Evolutionary conservation across 148 eudicot species (phyloP), one percentile per base, ranked within the genome.

Genomic region (Chenopodium album): DNA sequence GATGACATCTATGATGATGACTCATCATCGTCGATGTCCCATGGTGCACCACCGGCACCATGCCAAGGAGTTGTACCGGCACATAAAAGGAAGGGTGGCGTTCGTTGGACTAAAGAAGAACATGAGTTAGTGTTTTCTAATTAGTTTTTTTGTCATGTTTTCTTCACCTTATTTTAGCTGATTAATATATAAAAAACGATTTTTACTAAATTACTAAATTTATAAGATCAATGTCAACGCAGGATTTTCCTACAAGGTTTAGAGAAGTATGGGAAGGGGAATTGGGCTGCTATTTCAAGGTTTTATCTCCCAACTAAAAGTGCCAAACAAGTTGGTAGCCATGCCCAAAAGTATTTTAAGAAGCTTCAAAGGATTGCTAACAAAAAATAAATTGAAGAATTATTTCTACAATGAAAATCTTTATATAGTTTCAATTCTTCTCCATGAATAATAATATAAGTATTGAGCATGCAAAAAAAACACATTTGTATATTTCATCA

Each of bases 251-350:
- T 85, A 4, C 11, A 23, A 10, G 90, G 90, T 17, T 34, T 85
- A 50, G 71, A 66, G 29, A 84, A 46, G 67, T 88, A 79, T 74
- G 90, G 90, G n/a, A 85, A 74, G 32, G 90, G 90, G 31, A 85
- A 85, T 63, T 83, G 88, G 90, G 84, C 79, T 62, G 76, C 80
- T 44, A 85, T 88, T 11, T 85, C 90, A 16, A 83, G 86, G 66
- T 28, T 54, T 67, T 68, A 75, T 50, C 83, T 81, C 7, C 4
- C 8, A 34, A 44, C 83, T 12, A 85, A 64, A 32, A 76, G 84
- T 34, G 73, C 87, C 9, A 67, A 76, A 13, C 90, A 88, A 81
- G 74, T 85, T 12, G 82, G 87, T 16, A 85, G 90, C 67, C 90
- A 88, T 76, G 88, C 85, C 28, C 88, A 85, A 78, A 88, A 88